Evolutionary conservation across 2,329 filamentous ascomycete genomes (phyloP).

Genomic region (Setomelanomma holmii): DNA sequence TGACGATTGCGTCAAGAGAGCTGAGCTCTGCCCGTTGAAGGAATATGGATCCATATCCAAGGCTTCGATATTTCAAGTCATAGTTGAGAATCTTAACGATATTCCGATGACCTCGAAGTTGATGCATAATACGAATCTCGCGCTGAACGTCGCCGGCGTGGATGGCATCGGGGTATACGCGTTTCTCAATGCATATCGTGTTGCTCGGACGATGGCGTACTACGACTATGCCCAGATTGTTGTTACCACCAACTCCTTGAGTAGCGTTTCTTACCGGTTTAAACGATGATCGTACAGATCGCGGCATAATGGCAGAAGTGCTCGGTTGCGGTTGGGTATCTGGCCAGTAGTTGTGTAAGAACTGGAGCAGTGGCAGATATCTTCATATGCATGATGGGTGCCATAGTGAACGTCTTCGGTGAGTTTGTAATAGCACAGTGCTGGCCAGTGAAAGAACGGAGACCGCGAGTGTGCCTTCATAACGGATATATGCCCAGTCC

Average conservation of each 20-base stretch:
- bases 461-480: background rate
- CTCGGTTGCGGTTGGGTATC: background rate
- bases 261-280: background rate
- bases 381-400: no score
- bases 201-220: background rate
- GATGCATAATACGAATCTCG: background rate
- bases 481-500: no score
- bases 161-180: background rate
- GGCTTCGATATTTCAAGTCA: background rate
- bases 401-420: no score
- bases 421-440: no score
- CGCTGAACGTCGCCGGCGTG: background rate
- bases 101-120: background rate
- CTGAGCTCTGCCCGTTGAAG: background rate
- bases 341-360: no score
- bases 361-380: no score
- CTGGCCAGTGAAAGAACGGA: background rate
- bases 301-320: background rate
- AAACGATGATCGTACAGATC: background rate
- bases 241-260: background rate
- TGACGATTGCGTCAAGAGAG: background rate
- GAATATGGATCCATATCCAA: background rate
- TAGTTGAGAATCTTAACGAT: background rate
- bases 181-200: slow-evolving; percentile 1
- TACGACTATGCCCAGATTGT: background rate